Percentiles rank a stretch among this genome's conserved stretches.
Evolutionary conservation across 192 early-diverging fungal species (phyloP).

Genomic region (Linnemannia hyalina): DNA sequence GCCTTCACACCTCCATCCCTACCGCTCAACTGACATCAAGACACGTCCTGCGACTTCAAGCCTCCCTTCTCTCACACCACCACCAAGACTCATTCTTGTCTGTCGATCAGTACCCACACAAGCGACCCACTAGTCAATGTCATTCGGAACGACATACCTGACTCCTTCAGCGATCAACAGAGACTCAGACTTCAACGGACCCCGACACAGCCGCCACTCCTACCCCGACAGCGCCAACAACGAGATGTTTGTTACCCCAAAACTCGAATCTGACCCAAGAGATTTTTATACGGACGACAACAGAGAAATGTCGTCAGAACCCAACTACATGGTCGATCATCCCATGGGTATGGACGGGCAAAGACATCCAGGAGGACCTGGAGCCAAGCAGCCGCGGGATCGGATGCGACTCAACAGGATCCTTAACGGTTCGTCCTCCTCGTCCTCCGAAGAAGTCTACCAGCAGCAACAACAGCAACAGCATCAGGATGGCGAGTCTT

Average conservation of each 20-base stretch:
- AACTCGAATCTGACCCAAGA: constrained; percentile 43
- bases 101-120: neutral
- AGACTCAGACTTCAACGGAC: constrained; percentile 21
- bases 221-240: constrained; percentile 30
- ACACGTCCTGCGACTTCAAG: neutral
- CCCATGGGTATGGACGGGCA: constrained; percentile 1
- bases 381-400: constrained; percentile 55
- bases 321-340: constrained; percentile 19
- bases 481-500: neutral
- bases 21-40: neutral
- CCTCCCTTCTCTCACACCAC: neutral
- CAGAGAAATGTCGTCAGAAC: constrained; percentile 28
- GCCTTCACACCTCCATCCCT: neutral
- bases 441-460: constrained; percentile 14
- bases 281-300: constrained; percentile 50
- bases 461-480: constrained; percentile 27
- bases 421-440: constrained; percentile 35
- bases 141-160: constrained; percentile 48
- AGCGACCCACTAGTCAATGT: constrained; percentile 12
- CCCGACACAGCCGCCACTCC: constrained; percentile 27
- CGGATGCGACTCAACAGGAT: constrained; percentile 53
- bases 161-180: constrained; percentile 34
- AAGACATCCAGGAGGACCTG: constrained; percentile 18
- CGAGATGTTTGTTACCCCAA: constrained; percentile 51
- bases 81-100: neutral